Percentiles rank a stretch among this genome's conserved stretches.
phyloP scores from a whole-genome alignment of 345 rosid species.

The Dimocarpus longan region DNA sequence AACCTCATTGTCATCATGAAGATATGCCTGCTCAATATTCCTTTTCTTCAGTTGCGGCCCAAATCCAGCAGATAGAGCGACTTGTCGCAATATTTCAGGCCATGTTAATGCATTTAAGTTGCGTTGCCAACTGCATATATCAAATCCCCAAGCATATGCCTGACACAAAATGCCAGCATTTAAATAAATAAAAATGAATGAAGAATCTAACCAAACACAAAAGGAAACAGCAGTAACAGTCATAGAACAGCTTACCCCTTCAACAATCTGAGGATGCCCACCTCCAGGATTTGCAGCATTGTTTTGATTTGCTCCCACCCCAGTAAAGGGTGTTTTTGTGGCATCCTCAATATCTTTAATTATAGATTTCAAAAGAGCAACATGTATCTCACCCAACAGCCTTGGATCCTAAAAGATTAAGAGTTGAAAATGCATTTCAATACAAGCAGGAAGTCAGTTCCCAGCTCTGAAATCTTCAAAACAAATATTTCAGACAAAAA shows the following conservation, averaged over 20 bases:
- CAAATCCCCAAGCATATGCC: conserved; percentile 98
- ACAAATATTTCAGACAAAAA: not conserved
- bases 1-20: conserved; percentile 71
- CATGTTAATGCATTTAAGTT: conserved; percentile 79
- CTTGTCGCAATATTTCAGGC: conserved; percentile 91
- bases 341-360: conserved; percentile 90
- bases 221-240: conserved; percentile 1
- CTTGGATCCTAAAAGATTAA: conserved; percentile 62
- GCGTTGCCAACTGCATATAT: conserved; percentile 72
- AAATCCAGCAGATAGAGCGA: conserved; percentile 79
- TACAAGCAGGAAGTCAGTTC: not conserved
- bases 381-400: conserved; percentile 80
- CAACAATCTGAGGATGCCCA: conserved; percentile 84
- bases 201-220: not conserved
- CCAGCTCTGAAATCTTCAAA: conserved; percentile 2
- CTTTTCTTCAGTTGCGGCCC: conserved; percentile 74
- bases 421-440: conserved; percentile 25
- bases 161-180: conserved; percentile 24
- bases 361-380: conserved; percentile 66
- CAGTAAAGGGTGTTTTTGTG: conserved; percentile 51
- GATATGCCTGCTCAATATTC: conserved; percentile 46
- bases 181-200: not conserved
- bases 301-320: conserved; percentile 66
- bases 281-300: conserved; percentile 76
- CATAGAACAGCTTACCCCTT: conserved; percentile 62